Base-by-base conservation (phyloP, 441 rosid genomes). In the Mallotus repandus region DNA sequence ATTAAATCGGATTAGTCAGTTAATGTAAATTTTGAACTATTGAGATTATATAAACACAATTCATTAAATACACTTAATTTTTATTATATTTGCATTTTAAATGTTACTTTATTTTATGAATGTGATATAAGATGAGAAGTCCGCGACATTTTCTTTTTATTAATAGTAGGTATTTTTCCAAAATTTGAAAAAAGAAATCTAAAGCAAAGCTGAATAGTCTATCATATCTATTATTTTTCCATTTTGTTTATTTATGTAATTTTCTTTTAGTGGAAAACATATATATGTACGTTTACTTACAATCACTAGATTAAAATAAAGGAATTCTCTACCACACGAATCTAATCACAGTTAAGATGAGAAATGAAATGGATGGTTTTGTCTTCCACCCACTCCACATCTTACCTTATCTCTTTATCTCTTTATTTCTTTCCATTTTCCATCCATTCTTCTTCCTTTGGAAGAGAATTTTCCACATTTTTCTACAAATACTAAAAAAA, bases 341-440 rank as follows among this genome's bases (percentile, higher is more conserved):
- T 66, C 70, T 60, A 80, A 69, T 72, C n/a, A 25, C 49, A 45
- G 32, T 58, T 74, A 46, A 59, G 72, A 74, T 53, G 12, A 21
- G 65, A 62, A 66, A 32, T 9, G 58, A 59, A 55, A 57, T 16
- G 64, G 61, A 57, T 35, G 19, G 68, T 70, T 63, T 65, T 79
- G 62, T 67, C 63, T 55, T 82, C 84, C 84, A 80, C 84, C 77
- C 77, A 76, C 83, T 76, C 78, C 85, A 63, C 76, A 77, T 82
- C 83, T 68, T 12, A 77, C 70, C 82, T 82, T 81, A 82, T 82
- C 84, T 59, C 57, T 70, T 82, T 81, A 82, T 82, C 84, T 59
- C 57, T 70, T 64, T 43, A 22, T 19, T 46, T 9, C 35, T 25
- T 53, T 43, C 72, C 60, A 32, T 62, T 78, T 65, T 25, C 29